phyloP scores from a whole-genome alignment of 176 grass and related monocot genomes.

The Otatea glauca region DNA sequence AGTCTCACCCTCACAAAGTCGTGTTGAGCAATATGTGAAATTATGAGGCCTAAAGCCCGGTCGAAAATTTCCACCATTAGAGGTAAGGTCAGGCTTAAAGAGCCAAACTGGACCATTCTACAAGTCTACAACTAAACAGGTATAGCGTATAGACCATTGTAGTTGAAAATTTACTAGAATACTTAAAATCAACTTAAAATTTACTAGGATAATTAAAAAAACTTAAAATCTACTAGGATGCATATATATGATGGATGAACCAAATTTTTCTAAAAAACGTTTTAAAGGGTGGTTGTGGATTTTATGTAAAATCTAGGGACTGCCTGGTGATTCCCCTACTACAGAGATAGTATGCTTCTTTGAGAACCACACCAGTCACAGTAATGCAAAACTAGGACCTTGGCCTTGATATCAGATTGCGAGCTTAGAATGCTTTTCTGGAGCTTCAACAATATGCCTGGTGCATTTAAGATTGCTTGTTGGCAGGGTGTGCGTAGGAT shows the following conservation, averaged over 20 bases:
- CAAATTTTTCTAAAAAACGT: neutral
- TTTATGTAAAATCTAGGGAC: neutral
- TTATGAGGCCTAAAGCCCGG: neutral
- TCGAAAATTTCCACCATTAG: neutral
- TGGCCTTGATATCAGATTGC: neutral
- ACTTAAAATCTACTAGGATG: neutral
- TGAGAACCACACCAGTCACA: constrained; percentile 9
- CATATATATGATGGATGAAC: neutral
- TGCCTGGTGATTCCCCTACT: neutral
- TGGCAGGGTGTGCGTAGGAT: neutral
- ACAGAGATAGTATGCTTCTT: neutral
- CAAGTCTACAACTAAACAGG: neutral
- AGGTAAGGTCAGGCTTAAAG: neutral
- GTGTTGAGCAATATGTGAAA: neutral
- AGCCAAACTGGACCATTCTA: neutral
- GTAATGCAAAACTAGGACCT: neutral
- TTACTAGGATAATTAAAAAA: neutral
- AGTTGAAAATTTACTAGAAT: neutral
- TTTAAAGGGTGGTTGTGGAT: neutral
- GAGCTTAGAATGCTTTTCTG: neutral
- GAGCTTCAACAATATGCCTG: neutral
- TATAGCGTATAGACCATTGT: neutral
- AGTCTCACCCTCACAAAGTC: neutral
- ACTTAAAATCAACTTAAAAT: neutral
- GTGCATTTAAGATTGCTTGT: constrained; percentile 29